Evolutionary conservation across 176 grass and related monocot species (phyloP).

Genomic region (Tuctoria greenei): DNA sequence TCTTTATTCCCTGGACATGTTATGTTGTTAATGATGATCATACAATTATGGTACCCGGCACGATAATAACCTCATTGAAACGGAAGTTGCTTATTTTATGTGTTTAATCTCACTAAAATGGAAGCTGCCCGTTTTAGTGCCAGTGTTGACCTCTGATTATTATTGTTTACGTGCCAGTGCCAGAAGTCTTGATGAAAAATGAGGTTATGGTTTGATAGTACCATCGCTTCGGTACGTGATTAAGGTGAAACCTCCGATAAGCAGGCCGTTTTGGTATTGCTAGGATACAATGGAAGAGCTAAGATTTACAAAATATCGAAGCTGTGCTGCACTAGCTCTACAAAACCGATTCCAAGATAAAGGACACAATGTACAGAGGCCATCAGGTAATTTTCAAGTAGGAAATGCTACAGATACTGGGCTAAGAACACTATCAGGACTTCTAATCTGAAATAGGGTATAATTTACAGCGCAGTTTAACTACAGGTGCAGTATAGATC

Average conservation of each 20-base stretch:
- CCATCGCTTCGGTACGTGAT: background rate
- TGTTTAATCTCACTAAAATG: background rate
- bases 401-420: background rate
- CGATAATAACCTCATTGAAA: slow-evolving; percentile 16
- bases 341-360: background rate
- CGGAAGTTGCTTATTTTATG: background rate
- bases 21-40: slow-evolving; percentile 15
- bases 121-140: slow-evolving; percentile 3
- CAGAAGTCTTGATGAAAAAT: background rate
- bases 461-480: slow-evolving; percentile 21
- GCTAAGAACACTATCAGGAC: background rate
- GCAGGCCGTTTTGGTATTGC: background rate
- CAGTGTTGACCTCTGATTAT: background rate
- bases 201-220: background rate
- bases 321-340: background rate
- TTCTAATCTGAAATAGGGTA: slow-evolving; percentile 28
- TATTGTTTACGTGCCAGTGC: background rate
- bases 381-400: background rate
- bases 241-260: background rate
- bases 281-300: background rate
- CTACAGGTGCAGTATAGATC: background rate
- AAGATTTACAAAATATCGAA: background rate
- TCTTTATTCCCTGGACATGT: slow-evolving; percentile 12
- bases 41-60: slow-evolving; percentile 22
- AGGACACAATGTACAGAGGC: slow-evolving; percentile 3